A percentile compares a stretch with the other conserved stretches of the same genome.
These are phyloP conservation scores for Sabuloglossum arenarium DNA, from an alignment of 495 filamentous ascomycete species.

Conservation along the genomic window DNA sequence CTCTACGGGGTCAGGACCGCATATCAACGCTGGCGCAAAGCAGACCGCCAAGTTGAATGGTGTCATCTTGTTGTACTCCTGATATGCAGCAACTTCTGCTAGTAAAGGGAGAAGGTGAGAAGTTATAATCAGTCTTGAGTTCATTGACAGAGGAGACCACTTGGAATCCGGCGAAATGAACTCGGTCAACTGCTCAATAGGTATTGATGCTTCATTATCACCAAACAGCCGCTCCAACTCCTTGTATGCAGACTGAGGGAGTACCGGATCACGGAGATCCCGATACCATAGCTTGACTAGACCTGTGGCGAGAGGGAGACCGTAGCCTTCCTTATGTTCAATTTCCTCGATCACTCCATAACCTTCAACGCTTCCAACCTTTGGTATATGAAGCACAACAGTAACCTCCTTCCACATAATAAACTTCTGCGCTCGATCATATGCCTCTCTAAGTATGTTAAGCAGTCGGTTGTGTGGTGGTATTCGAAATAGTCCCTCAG, in stretches of 20 bases:
- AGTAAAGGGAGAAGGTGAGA: conserved; percentile 31
- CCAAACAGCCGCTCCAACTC: conserved; percentile 17
- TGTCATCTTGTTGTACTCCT: conserved; percentile 30
- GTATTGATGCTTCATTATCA: conserved; percentile 10
- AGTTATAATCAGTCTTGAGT: conserved; percentile 23
- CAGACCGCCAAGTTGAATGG: conserved; percentile 29
- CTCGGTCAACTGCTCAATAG: conserved; percentile 13
- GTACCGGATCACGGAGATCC: conserved; percentile 28
- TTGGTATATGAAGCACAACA: conserved; percentile 13
- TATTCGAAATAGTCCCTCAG: conserved; percentile 31
- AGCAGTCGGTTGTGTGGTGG: conserved; percentile 24
- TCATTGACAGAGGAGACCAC: conserved; percentile 17
- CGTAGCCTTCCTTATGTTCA: conserved; percentile 26
- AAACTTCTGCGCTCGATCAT: conserved; percentile 30
- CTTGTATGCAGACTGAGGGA: conserved; percentile 23
- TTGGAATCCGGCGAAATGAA: conserved; percentile 18
- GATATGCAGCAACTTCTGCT: conserved; percentile 19
- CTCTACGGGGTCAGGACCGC: conserved; percentile 22
- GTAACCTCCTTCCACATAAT: conserved; percentile 26
- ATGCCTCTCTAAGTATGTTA: conserved; percentile 29
- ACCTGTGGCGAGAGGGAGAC: conserved; percentile 26
- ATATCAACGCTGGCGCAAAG: conserved; percentile 23
- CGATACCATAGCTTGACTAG: conserved; percentile 35
- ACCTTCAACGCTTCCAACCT: conserved; percentile 11
- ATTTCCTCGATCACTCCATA: conserved; percentile 17